phyloP scores from a whole-genome alignment of 2,329 filamentous ascomycete species.

The Huntiella moniliformis region DNA sequence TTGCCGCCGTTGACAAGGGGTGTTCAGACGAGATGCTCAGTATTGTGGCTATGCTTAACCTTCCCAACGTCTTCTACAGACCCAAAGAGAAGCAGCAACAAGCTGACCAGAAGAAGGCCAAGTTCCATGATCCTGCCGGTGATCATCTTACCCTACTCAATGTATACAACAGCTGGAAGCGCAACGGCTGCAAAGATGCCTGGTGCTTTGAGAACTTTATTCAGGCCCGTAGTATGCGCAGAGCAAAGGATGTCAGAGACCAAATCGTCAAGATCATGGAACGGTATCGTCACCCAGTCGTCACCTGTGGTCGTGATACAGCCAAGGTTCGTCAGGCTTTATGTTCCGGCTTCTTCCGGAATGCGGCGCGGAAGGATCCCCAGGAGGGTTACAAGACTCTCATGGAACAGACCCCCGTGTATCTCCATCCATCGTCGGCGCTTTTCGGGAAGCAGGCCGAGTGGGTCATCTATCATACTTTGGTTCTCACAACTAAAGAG shows the following conservation, averaged over 20 bases:
- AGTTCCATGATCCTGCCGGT: constrained; percentile 88
- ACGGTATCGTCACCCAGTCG: constrained; percentile 63
- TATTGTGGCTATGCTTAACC: constrained; percentile 86
- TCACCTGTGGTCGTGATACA: constrained; percentile 75
- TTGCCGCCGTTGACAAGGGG: constrained; percentile 66
- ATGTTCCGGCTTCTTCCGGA: constrained; percentile 89
- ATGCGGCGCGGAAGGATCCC: constrained; percentile 83
- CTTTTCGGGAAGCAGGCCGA: constrained; percentile 92
- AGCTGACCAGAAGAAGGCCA: constrained; percentile 92
- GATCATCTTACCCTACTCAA: constrained; percentile 92
- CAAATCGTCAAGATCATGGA: constrained; percentile 91
- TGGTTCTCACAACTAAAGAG: constrained; percentile 88
- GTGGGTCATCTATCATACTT: constrained; percentile 82
- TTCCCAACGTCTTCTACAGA: constrained; percentile 76
- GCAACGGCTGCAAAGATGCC: constrained; percentile 57
- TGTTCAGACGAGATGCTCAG: constrained; percentile 89
- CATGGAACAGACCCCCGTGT: constrained; percentile 85
- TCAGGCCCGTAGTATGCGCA: constrained; percentile 71
- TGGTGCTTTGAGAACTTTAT: constrained; percentile 99
- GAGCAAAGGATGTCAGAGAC: constrained; percentile 79
- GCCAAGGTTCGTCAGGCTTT: constrained; percentile 73
- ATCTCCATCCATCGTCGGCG: constrained; percentile 78
- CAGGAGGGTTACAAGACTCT: constrained; percentile 96
- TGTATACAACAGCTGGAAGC: constrained; percentile 95
- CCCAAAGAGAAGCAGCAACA: constrained; percentile 95